Conservation (phyloP, 179 eudicot genomes). For the Corrigiola litoralis region DNA sequence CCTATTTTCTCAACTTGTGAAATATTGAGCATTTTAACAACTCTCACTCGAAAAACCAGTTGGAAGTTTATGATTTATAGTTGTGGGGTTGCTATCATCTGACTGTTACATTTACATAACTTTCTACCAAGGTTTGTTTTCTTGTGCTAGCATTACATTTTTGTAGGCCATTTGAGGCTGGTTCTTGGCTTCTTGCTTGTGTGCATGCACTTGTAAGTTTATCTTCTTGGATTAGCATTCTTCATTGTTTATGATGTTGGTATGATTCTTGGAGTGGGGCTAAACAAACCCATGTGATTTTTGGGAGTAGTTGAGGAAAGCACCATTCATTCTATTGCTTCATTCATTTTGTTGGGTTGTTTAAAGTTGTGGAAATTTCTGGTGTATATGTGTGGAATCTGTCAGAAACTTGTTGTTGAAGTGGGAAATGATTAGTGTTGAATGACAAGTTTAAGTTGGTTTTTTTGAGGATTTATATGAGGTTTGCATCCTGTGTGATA, state of each 20-base stretch:
- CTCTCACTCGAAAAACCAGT: constrained; percentile 17
- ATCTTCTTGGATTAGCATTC: constrained; percentile 11
- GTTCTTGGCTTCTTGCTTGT: constrained; percentile 4
- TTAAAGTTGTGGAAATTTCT: constrained; percentile 6
- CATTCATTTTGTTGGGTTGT: constrained; percentile 4
- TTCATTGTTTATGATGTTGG: constrained; percentile 2
- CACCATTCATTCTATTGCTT: background rate
- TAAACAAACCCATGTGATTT: constrained; percentile 6
- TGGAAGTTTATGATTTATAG: constrained; percentile 20
- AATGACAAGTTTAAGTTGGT: background rate
- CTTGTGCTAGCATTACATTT: background rate
- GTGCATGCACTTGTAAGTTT: constrained; percentile 14
- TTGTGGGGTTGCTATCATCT: constrained; percentile 25
- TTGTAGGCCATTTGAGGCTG: background rate
- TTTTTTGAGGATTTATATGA: constrained; percentile 1
- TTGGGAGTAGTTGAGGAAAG: constrained; percentile 13
- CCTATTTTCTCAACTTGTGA: constrained; percentile 5
- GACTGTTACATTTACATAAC: constrained; percentile 22
- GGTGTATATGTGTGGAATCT: background rate
- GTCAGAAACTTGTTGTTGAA: background rate
- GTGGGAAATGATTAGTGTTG: background rate
- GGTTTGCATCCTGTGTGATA: too few relatives aligned
- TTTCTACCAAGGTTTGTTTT: background rate
- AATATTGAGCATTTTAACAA: constrained; percentile 2
- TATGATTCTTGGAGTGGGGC: background rate